Percentiles rank a stretch among this genome's conserved stretches.
These are phyloP conservation scores for Ceratocystis cacaofunesta DNA, from an alignment of 2,329 filamentous ascomycete genomes.

Conservation along the genomic window DNA sequence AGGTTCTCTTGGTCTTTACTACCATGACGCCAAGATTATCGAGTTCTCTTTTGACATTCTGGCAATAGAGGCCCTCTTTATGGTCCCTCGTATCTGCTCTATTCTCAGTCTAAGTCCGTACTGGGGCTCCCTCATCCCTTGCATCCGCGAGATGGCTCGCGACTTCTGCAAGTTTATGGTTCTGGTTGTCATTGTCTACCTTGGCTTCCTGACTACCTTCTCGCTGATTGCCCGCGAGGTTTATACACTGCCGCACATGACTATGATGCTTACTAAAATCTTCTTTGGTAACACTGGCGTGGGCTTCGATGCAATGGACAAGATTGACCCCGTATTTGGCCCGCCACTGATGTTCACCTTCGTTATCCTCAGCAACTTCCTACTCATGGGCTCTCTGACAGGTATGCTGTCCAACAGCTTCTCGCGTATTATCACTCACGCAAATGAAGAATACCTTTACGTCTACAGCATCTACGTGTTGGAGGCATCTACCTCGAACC, in stretches of 20 bases:
- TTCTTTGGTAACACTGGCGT: slow-evolving; percentile 66
- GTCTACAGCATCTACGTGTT: slow-evolving; percentile 54
- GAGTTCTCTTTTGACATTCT: slow-evolving; percentile 80
- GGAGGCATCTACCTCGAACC: slow-evolving; percentile 52
- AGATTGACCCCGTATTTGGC: slow-evolving; percentile 44
- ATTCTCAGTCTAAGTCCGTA: slow-evolving; percentile 77
- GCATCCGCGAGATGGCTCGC: slow-evolving; percentile 85
- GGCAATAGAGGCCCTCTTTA: slow-evolving; percentile 73
- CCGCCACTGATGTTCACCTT: slow-evolving; percentile 56
- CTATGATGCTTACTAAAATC: slow-evolving; percentile 62
- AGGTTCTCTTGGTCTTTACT: slow-evolving; percentile 52
- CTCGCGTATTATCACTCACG: slow-evolving; percentile 46
- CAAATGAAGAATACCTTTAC: slow-evolving; percentile 63
- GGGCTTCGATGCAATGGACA: slow-evolving; percentile 53
- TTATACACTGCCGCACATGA: slow-evolving; percentile 53
- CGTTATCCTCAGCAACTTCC: slow-evolving; percentile 60
- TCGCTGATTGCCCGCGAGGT: slow-evolving; percentile 58
- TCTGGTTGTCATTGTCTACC: slow-evolving; percentile 65
- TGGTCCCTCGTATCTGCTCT: slow-evolving; percentile 79
- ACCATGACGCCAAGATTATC: slow-evolving; percentile 45
- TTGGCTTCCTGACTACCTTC: slow-evolving; percentile 81
- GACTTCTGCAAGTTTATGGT: slow-evolving; percentile 79
- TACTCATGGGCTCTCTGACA: slow-evolving; percentile 64
- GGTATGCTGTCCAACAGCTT: slow-evolving; percentile 67
- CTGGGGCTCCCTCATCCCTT: slow-evolving; percentile 80